Conservation (phyloP, 495 filamentous ascomycete species). For the Neurospora cerealis region DNA sequence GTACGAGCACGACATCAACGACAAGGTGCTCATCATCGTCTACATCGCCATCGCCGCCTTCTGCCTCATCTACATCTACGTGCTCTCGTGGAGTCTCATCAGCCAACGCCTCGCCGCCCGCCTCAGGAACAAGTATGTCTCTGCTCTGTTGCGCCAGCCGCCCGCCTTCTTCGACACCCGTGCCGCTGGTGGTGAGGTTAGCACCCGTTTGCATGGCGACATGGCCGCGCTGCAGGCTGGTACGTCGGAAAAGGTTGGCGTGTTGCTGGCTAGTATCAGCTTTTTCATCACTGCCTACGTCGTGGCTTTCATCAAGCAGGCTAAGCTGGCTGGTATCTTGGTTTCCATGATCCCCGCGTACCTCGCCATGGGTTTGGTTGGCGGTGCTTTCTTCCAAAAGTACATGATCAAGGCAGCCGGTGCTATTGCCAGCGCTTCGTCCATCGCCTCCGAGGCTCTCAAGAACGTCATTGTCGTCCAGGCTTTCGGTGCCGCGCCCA, state of each 20-base stretch:
- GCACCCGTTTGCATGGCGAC: conserved; percentile 48
- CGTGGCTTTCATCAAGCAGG: conserved; percentile 52
- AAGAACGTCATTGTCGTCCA: conserved; percentile 78
- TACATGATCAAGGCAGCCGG: conserved; percentile 42
- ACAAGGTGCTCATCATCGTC: conserved; percentile 48
- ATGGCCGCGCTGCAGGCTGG: conserved; percentile 50
- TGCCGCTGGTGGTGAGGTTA: conserved; percentile 44
- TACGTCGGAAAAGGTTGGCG: conserved; percentile 57
- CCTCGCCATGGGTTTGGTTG: conserved; percentile 50
- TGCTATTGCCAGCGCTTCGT: conserved; percentile 36
- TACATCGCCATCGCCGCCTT: conserved; percentile 54
- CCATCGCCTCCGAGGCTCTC: conserved; percentile 82
- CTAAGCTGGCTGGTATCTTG: conserved; percentile 39
- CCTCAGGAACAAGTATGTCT: conserved; percentile 48
- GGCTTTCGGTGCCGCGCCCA: conserved; percentile 78
- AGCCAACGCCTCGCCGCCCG: conserved; percentile 52
- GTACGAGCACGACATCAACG: conserved; percentile 39
- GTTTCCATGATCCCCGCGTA: conserved; percentile 55
- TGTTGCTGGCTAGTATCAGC: conserved; percentile 43
- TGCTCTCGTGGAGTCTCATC: conserved; percentile 48
- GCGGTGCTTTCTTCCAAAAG: conserved; percentile 48
- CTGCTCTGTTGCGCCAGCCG: conserved; percentile 48
- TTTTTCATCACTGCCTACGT: conserved; percentile 55
- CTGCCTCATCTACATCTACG: conserved; percentile 45
- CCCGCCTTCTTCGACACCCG: conserved; percentile 49